Conservation (phyloP, 495 filamentous ascomycete species). For the Xylaria intraflava region DNA sequence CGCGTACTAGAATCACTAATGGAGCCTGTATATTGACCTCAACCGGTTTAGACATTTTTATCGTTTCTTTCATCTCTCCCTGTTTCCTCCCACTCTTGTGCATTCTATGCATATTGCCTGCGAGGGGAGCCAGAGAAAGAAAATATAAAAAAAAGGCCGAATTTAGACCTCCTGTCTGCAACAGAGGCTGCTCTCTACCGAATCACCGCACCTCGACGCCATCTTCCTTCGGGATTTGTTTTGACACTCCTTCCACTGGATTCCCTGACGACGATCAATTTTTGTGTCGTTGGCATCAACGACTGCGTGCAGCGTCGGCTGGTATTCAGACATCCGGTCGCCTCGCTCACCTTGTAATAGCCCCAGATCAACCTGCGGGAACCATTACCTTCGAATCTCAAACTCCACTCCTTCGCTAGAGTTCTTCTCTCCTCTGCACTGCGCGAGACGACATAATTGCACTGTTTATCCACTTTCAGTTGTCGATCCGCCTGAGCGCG, state of each 20-base stretch:
- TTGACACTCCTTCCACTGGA: conserved; percentile 14
- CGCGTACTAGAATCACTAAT: conserved; percentile 50
- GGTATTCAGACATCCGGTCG: conserved; percentile 8
- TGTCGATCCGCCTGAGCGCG: not conserved
- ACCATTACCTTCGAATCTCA: conserved; percentile 11
- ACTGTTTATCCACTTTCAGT: not conserved
- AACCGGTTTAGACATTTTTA: conserved; percentile 28
- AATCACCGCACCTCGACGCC: not conserved
- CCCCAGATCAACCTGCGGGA: conserved; percentile 11
- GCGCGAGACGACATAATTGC: conserved; percentile 13
- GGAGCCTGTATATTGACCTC: conserved; percentile 48
- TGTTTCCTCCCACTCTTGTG: conserved; percentile 23
- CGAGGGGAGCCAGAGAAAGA: conserved; percentile 17
- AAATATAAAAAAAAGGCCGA: conserved; percentile 10
- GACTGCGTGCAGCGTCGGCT: conserved; percentile 5
- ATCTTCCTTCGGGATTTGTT: conserved; percentile 2
- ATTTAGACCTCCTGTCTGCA: conserved; percentile 7
- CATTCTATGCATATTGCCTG: conserved; percentile 27
- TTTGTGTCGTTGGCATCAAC: not conserved
- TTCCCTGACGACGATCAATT: conserved; percentile 5
- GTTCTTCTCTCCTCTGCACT: conserved; percentile 2
- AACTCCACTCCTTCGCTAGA: conserved; percentile 6
- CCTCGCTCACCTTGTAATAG: conserved; percentile 14
- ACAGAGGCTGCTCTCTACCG: conserved; percentile 2
- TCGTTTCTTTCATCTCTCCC: conserved; percentile 28